Evolutionary conservation across 2,329 filamentous ascomycete species (phyloP).

Genomic region (Cladophialophora yegresii): DNA sequence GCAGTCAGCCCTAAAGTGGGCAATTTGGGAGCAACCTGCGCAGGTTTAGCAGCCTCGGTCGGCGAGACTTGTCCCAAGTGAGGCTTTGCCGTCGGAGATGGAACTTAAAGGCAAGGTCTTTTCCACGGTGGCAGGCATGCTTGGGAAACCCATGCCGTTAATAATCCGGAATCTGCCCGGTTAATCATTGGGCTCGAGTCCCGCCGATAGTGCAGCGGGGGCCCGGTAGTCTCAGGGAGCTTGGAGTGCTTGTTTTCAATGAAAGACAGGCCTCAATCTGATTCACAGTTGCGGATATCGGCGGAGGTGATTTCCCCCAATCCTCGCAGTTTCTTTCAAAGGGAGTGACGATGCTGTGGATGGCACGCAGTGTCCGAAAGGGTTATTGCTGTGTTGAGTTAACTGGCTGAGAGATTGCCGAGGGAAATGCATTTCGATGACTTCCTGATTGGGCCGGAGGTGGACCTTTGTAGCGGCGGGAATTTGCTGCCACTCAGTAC

Average conservation of each 20-base stretch:
- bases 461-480: background rate
- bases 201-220: background rate
- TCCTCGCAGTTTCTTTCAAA: background rate
- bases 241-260: background rate
- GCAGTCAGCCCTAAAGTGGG: constrained; percentile 3
- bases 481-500: background rate
- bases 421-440: background rate
- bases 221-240: background rate
- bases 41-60: background rate
- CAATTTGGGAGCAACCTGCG: background rate
- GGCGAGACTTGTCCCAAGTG: background rate
- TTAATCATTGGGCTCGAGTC: background rate
- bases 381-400: constrained; percentile 10
- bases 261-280: background rate
- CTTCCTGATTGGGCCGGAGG: background rate
- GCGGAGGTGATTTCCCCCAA: background rate
- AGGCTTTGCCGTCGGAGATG: constrained; percentile 1
- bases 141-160: constrained; percentile 2
- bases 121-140: background rate
- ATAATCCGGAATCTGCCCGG: constrained; percentile 13
- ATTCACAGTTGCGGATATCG: background rate
- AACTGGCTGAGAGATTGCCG: constrained; percentile 4
- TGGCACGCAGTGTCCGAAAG: background rate
- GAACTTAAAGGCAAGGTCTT: background rate
- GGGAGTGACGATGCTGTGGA: background rate